Base-by-base conservation (phyloP, 2,329 filamentous ascomycete species). In the Alternaria incomplexa region DNA sequence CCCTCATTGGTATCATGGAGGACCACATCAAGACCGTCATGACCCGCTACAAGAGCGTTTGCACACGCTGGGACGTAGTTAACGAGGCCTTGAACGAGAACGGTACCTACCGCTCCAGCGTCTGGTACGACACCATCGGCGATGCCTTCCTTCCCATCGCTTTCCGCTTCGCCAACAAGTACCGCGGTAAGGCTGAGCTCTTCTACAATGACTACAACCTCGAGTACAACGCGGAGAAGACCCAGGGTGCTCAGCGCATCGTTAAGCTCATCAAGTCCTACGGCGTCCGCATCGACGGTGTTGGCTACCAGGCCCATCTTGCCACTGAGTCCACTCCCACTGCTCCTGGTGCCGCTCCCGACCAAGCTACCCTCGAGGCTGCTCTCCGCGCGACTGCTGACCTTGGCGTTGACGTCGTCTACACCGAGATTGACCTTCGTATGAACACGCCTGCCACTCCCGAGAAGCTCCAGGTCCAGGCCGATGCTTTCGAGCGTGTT, bases 191-290 rank as follows among this genome's bases (percentile, higher is more conserved):
- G 22, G 77, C 73, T 15, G 82, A 84, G 53, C 78, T 84, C 28
- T 89, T 85, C 75, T 87, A 87, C 80, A 89, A 89, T 72, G 87
- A 89, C 77, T 90, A 89, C 82, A 89, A 88, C 80, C 85, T 89
- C 62, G 89, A 90, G 77, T 82, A 79, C 20, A 82, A 83, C 15
- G 83, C 83, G 5, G 80, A 82, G 4, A 84, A 84, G 62, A 70
- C 76, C 43, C 71, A 62, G 46, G 79, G 77, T 28, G 79, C 79
- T 1, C 68, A 71, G 26, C 63, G 73, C 22, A 77, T 82, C 46
- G 78, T 82, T 58, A 78, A 79, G 64, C 76, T 76, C 26, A 72
- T 83, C 48, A 73, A 81, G 59, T 78, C 78, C 7, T 81, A 80
- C 23, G 80, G 80, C 15, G 79, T 80, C 52, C 79, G 80, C 61